These are phyloP conservation scores for Colletotrichum siamense DNA, from an alignment of 2,329 filamentous ascomycete species.

Conservation along the genomic window DNA sequence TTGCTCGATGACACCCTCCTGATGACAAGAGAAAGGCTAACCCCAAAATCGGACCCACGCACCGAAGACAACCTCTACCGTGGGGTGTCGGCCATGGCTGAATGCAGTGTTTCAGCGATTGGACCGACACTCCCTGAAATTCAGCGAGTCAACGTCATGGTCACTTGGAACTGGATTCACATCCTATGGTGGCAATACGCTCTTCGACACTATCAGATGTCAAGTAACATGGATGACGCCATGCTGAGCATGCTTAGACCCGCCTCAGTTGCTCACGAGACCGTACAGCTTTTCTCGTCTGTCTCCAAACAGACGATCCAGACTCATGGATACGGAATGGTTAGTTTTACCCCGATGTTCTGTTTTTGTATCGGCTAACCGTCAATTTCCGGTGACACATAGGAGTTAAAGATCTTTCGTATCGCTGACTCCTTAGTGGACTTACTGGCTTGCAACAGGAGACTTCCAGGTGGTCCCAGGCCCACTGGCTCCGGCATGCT, in stretches of 20 bases:
- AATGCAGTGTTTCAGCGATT: slow-evolving; percentile 12
- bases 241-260: slow-evolving; percentile 30
- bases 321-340: neutral
- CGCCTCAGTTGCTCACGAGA: slow-evolving; percentile 28
- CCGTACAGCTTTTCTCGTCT: neutral
- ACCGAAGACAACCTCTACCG: neutral
- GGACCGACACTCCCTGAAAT: slow-evolving; percentile 25
- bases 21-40: neutral
- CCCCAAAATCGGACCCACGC: neutral
- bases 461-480: neutral
- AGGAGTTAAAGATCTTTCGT: neutral
- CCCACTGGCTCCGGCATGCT: neutral
- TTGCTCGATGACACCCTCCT: neutral
- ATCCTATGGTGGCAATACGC: slow-evolving; percentile 33
- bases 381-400: fast-evolving
- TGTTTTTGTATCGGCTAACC: no score
- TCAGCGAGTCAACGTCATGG: slow-evolving; percentile 30
- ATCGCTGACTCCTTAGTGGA: neutral
- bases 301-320: neutral
- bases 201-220: slow-evolving; percentile 29
- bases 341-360: neutral
- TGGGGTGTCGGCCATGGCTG: neutral
- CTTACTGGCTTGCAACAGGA: neutral
- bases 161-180: slow-evolving; percentile 32
- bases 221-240: slow-evolving; percentile 26